Base-by-base conservation (phyloP, 106 monocot genomes). In the Gastrodia elata region DNA sequence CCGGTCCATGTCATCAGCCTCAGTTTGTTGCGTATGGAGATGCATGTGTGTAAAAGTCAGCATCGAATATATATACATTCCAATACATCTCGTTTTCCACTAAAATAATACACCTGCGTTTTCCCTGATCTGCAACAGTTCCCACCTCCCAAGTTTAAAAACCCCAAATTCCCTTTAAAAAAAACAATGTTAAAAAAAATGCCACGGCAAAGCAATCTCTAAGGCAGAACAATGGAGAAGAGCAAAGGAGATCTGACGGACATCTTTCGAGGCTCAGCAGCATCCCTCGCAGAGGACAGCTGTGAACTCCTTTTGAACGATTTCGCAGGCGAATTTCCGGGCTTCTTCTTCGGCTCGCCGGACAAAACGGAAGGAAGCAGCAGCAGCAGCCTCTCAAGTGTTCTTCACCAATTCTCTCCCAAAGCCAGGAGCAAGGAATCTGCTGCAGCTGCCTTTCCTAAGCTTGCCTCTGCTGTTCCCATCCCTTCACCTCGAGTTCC, bases 401-500 rank as follows among this genome's bases (percentile, higher is more conserved):
- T 61, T 26, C 3, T 37, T 37, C 16, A 20, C 1, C 67, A 16
- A 20, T 37, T 4, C 2, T 34, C 9, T 3, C 39, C 49, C 20
- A n/a, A n/a, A n/a, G n/a, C n/a, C n/a, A n/a, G n/a, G n/a, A n/a
- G n/a, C n/a, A 49, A 70, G 26, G 28, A 15, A 18, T 6, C 14
- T 3, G 36, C 14, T 18, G 1, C n/a, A 15, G n/a, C 35, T 6
- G 67, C 7, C 37, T 1, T 79, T 2, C 7, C 65, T 18, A 85
- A 86, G 33, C 42, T 39, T n/a, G 68, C 20, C 39, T 48, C 24
- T 3, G 71, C 42, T 25, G 25, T 76, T 43, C 83, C 81, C 77
- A 87, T 89, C 87, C 82, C 88, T 3, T 82, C 84, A 6, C 84
- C 91, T 20, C 71, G 68, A 3, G 40, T 68, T 34, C 71, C 84